Conservation (phyloP, 306 rosid species). For the Boehmeria nivea region DNA sequence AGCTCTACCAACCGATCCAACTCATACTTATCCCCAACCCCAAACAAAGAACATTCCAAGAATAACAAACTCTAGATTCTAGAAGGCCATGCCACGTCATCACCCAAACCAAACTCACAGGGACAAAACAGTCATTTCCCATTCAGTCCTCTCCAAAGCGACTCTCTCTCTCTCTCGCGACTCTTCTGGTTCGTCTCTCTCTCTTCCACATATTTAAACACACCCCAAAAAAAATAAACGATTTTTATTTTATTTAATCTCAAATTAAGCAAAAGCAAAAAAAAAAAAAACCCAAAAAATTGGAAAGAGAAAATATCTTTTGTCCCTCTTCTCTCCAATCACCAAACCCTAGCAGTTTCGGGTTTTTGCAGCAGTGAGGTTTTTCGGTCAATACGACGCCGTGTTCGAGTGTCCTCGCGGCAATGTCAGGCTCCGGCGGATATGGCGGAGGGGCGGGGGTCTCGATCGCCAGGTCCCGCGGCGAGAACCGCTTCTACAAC, state of each 20-base stretch:
- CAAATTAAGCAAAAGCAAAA: not conserved
- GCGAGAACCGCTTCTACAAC: constrained; percentile 72
- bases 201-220: not conserved
- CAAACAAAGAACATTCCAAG: constrained; percentile 1
- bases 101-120: not conserved
- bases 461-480: constrained; percentile 57
- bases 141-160: not conserved
- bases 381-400: not conserved
- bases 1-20: too few species aligned
- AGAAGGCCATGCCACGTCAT: not conserved
- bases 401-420: not conserved
- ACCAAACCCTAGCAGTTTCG: constrained; percentile 6
- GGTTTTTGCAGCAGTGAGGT: not conserved
- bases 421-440: constrained; percentile 72
- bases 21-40: not conserved
- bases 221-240: not conserved
- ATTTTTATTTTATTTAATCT: not conserved
- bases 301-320: not conserved
- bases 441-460: too few species aligned
- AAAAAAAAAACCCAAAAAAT: not conserved
- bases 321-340: not conserved
- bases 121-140: constrained; percentile 6
- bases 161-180: not conserved
- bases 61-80: constrained; percentile 2
- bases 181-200: constrained; percentile 3